Evolutionary conservation across 1,139 yeast genomes (phyloP).

Genomic region (Candida tunisiensis): DNA sequence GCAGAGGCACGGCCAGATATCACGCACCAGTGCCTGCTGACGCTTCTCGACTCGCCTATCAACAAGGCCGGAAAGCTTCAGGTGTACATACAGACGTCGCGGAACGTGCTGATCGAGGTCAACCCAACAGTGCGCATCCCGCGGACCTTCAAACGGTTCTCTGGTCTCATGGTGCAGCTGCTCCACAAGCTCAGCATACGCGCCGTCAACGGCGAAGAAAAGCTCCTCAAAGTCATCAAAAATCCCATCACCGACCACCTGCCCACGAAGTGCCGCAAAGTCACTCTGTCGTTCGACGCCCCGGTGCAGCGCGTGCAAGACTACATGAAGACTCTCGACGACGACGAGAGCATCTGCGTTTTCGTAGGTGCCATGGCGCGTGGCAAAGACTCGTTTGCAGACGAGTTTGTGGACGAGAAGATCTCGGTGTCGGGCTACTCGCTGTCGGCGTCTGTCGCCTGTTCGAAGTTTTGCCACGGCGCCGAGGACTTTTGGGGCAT

Average conservation of each 20-base stretch:
- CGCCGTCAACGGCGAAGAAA: conserved; percentile 89
- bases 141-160: conserved; percentile 91
- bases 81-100: conserved; percentile 89
- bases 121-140: conserved; percentile 96
- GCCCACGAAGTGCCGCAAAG: conserved; percentile 88
- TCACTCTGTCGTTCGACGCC: conserved; percentile 90
- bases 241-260: conserved; percentile 94
- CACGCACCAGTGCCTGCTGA: conserved; percentile 83
- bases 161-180: conserved; percentile 94
- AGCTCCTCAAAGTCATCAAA: conserved; percentile 80
- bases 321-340: conserved; percentile 63
- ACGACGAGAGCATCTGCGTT: conserved; percentile 89
- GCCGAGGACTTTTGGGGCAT: conserved; percentile 97
- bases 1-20: conserved; percentile 98
- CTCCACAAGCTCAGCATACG: conserved; percentile 84
- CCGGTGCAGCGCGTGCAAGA: conserved; percentile 79
- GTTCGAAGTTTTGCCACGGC: conserved; percentile 96
- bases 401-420: conserved; percentile 90
- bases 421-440: conserved; percentile 93
- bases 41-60: conserved; percentile 86
- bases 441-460: conserved; percentile 92
- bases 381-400: conserved; percentile 95
- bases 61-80: conserved; percentile 95
- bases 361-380: conserved; percentile 99
- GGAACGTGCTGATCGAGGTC: conserved; percentile 88